Evolutionary conservation across 768 basidiomycete species (phyloP), one percentile per base, ranked within the genome.

Genomic region (Amanita thiersii): DNA sequence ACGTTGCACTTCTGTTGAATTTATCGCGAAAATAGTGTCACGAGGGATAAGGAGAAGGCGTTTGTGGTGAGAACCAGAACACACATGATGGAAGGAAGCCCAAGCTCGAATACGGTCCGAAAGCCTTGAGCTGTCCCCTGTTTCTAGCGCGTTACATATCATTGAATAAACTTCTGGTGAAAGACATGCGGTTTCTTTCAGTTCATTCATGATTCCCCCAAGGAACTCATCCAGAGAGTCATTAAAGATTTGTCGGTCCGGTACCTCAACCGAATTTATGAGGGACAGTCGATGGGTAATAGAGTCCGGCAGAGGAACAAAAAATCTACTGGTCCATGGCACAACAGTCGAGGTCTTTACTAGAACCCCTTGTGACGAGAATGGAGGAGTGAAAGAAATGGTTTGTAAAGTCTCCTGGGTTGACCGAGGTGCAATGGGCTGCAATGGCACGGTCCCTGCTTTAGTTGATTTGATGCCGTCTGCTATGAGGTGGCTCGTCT

Each of bases 151-250:
- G 38, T 61, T 66, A 28, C 73, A 70, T 23, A 81, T 50, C 26
- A 66, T 64, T 4, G 69, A 64, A 51, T 84, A 85, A 5, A 59
- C 56, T 4, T 79, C 79, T 1, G 70, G 65, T 3, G 67, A 50
- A 47, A 84, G 70, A 9, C 70, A 68, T 18, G 78, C 74, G 1
- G 77, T 79, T 46, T 83, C 81, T 34, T 69, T 68, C 32, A 84
- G 58, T 37, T 77, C 73, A 12, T 66, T 58, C 41, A 75, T 68
- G 29, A 84, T 64, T 12, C 64, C 65, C 39, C 59, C 58, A 31
- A 78, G 50, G 55, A 84, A 80, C 5, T 61, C 56, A 17, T 56
- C 48, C 29, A 84, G 59, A 3, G 59, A 54, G 30, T 68, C 69
- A 31, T 81, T 73, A 46, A 77, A 83, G 12, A 62, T 61, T 18